Base-by-base conservation (phyloP, 768 basidiomycete species). In the Tephrocybe sp. region DNA sequence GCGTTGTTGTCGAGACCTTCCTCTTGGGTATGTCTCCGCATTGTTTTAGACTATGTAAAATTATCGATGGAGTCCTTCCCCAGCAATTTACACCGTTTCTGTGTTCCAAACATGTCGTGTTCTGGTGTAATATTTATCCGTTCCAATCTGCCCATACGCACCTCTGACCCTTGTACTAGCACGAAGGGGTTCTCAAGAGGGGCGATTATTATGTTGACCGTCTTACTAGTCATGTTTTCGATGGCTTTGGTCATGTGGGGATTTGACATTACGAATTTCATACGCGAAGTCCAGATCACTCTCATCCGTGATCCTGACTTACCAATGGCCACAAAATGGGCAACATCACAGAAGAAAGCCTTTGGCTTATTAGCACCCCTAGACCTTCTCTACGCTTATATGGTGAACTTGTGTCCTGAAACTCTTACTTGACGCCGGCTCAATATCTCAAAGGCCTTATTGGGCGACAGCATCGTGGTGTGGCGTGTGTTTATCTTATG, bases 211-310 rank as follows among this genome's bases (percentile, higher is more conserved):
- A 43, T 35, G 15, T 13, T 43, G 7, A 13, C 32, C n/a, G 40
- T 38, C n/a, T 18, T 52, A 2, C 19, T 42, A 16, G 5, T 47
- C n/a, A 41, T 52, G 34, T 52, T 42, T n/a, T 6, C 15, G 11
- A 41, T 47, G 51, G 31, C 45, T 1, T 13, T 52, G 26, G 40
- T 38, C 25, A 28, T 52, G 40, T 43, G 45, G 40, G 45, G 26
- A 8, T 47, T 52, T 26, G 51, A 52, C 16, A 26, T 52, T 4
- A 42, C 51, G 15, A 46, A 43, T 26, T 52, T 52, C 40, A 31
- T 47, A 16, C 51, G 8, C 24, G 30, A 36, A 26, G 39, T 25
- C 13, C 45, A 43, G 38, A 42, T 35, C 5, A 47, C 46, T 7
- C 46, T 53, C 15, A 36, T 53, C 4, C 21, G 11, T 22, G 22